Evolutionary conservation across 192 early-diverging fungal species (phyloP).

Genomic region (Fimicolochytrium jonesii): DNA sequence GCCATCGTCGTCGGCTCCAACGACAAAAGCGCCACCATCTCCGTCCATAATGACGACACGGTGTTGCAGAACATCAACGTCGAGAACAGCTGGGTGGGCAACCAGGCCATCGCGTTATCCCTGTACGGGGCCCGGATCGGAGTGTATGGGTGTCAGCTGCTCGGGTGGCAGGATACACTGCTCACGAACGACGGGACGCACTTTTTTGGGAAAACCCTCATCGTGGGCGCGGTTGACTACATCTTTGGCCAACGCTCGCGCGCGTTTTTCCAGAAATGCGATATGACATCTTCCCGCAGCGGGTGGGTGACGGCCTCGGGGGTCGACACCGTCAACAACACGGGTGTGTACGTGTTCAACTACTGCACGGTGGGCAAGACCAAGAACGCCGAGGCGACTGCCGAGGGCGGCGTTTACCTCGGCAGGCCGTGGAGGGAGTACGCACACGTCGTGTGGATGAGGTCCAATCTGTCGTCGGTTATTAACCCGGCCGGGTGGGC

Average conservation of each 20-base stretch:
- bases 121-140: neutral
- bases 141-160: neutral
- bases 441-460: conserved; percentile 14
- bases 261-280: conserved; percentile 2
- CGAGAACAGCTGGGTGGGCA: neutral
- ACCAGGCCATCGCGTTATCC: neutral
- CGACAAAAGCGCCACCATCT: conserved; percentile 1
- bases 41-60: conserved; percentile 5
- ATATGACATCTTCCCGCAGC: neutral
- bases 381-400: neutral
- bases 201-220: neutral
- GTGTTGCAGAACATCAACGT: conserved; percentile 6
- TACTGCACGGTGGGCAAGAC: neutral
- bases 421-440: conserved; percentile 10
- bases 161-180: neutral
- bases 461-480: neutral
- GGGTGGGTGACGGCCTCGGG: conserved; percentile 7
- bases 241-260: conserved; percentile 4
- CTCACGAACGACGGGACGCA: neutral
- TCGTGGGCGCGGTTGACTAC: conserved; percentile 14
- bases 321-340: neutral
- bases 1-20: neutral
- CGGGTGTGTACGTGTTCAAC: conserved; percentile 10
- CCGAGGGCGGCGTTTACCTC: too few species aligned
- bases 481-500: neutral